Conservation (phyloP, 495 filamentous ascomycete genomes). For the Xylaria telfairii region DNA sequence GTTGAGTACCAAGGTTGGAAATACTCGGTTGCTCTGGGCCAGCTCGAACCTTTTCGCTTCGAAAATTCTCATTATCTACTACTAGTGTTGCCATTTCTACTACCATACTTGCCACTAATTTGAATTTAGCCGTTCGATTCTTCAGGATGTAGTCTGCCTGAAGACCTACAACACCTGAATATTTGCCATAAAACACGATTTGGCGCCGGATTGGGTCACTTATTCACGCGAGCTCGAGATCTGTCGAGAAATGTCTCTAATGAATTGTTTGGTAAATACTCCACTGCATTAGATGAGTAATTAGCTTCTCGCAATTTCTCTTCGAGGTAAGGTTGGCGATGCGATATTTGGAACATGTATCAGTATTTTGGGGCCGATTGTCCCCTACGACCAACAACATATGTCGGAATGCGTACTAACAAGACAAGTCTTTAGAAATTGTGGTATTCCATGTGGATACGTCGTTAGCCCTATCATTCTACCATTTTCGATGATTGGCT, state of each 20-base stretch:
- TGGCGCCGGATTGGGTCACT: background rate
- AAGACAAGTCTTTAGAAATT: background rate
- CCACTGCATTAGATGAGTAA: background rate
- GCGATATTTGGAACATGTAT: background rate
- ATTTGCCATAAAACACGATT: background rate
- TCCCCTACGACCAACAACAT: background rate
- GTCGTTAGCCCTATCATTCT: background rate
- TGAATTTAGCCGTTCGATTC: background rate
- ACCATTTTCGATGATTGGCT: background rate
- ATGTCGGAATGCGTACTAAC: background rate
- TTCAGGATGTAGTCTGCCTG: background rate
- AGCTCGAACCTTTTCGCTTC: background rate
- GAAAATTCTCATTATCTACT: background rate
- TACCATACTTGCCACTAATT: background rate
- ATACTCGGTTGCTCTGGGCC: background rate
- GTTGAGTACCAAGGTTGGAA: background rate
- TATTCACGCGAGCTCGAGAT: background rate
- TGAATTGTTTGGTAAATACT: background rate
- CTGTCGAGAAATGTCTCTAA: background rate
- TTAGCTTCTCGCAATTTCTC: background rate
- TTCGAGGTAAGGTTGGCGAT: background rate
- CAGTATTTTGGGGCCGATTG: background rate
- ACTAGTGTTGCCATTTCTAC: background rate
- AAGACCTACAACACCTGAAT: background rate
- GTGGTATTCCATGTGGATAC: background rate